A percentile compares a stretch with the other conserved stretches of the same genome.
These are phyloP conservation scores for Fusarium cyanostomum DNA, from an alignment of 2,329 filamentous ascomycete species.

Conservation along the genomic window DNA sequence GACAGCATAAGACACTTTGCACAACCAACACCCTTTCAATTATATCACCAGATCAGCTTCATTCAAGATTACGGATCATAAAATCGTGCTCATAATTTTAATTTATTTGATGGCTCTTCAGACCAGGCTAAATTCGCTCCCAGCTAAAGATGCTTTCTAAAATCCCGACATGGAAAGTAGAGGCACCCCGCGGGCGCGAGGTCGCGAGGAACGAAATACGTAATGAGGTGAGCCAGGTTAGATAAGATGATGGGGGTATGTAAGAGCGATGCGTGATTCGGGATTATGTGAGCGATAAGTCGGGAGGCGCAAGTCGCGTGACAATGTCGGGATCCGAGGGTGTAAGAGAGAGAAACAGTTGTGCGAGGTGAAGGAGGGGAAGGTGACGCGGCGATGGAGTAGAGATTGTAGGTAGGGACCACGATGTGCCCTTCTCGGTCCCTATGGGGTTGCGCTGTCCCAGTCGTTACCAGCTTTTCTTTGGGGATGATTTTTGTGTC, in stretches of 20 bases:
- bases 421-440: constrained; percentile 44
- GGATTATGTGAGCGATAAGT: constrained; percentile 43
- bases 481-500: constrained; percentile 31
- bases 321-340: constrained; percentile 30
- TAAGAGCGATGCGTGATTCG: constrained; percentile 41
- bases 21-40: not conserved
- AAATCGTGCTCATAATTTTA: constrained; percentile 34
- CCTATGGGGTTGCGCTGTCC: constrained; percentile 31
- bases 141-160: constrained; percentile 33
- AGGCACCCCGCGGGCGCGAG: constrained; percentile 27
- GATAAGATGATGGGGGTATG: constrained; percentile 41
- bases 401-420: constrained; percentile 43
- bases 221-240: constrained; percentile 29
- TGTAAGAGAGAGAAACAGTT: constrained; percentile 37
- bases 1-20: not conserved
- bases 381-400: constrained; percentile 40
- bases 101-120: constrained; percentile 38
- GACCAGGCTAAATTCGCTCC: constrained; percentile 40
- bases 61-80: not conserved
- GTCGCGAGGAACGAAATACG: constrained; percentile 30
- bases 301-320: constrained; percentile 35
- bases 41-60: not conserved
- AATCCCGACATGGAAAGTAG: constrained; percentile 29
- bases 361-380: constrained; percentile 38
- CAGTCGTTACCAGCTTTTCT: constrained; percentile 36